Evolutionary conservation across 768 basidiomycete species (phyloP), one percentile per base, ranked within the genome.

Genomic region (Podaxis carcinomalis): DNA sequence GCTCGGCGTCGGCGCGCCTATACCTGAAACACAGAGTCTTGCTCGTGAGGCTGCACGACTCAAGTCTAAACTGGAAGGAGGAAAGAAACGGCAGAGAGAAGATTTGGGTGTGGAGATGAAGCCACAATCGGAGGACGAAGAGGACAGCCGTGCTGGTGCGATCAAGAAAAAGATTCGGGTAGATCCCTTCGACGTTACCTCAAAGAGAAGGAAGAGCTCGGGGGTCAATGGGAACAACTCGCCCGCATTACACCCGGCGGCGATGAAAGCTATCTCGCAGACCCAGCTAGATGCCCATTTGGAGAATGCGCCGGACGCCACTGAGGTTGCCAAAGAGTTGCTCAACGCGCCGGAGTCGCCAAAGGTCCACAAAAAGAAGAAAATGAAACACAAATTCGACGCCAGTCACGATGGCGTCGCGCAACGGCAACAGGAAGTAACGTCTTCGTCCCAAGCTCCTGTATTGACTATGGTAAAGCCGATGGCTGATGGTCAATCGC

Each of bases 1-100:
- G 66, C 75, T 93, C 59, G 91, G 91, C 57, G 89, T 93, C 6
- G 91, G 91, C 23, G 88, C 89, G 36, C 68, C 82, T 28, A 73
- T 85, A 23, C 83, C 88, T 10, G 82, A 81, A 54, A 70, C 74
- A 0, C 72, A 78, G 28, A 73, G 65, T 53, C 64, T 77, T 37
- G 75, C 78, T 40, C 78, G 82, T 40, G 89, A 89, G 58, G 75
- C 78, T n/a, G 82, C 81, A 16, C 83, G 82, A 63, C 77, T 93
- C 19, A 87, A 84, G 68, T 78, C 79, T 57, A 84, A 80, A 66
- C 78, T 93, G 1, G 67, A 76, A 10, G 52, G 59, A 27, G 84
- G 78, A 4, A 78, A 78, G 58, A 89, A 85, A 68, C 79, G 80
- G 14, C 60, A 68, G 19, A 67, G 77, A 46, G 78, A 80, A 40